Evolutionary conservation across 129 eudicot genomes (phyloP), one percentile per base, ranked within the genome.

Genomic region (Rutidosis leptorrhynchoides): DNA sequence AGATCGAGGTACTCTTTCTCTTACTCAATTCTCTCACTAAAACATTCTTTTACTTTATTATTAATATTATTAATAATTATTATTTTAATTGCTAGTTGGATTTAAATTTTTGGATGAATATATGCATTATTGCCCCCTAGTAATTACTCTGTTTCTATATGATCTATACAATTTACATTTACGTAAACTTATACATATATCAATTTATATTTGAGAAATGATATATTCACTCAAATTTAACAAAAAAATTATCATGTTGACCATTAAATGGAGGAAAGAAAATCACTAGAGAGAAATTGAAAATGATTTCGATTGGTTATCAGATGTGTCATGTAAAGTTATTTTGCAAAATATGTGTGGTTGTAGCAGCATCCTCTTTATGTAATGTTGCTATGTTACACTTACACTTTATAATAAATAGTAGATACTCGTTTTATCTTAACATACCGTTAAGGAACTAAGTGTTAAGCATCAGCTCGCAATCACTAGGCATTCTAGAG

Each of bases 1-100:
- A 82, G 90, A 91, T 91, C 97, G 96, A 91, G 97, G 97, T 89
- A 49, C 42, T 63, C 30, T 30, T 59, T 25, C 65, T 54, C 8
- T 1, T 22, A 10, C n/a, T 43, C 26, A 62, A 17, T 54, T 64
- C 32, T 64, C 46, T 64, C 65, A 27, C 46, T 20, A 35, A 19
- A 42, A 74, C 55, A 64, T 72, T 72, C 70, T 54, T 16, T 54
- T 55, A 64, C 28, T 42, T 19, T 42, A 64, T 65, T 26, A 14
- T 5, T 35, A 35, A 5, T 11, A 1, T 19, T 16, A 49, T 49
- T 1, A 17, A 17, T 16, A 6, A 48, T 6, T 48, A 16, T 45
- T 14, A 17, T 1, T 16, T 17, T n/a, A 49, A 1, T n/a, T 53
- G 73, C 7, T 35, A 19, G 32, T 54, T 30, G 0, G 32, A 54